Conservation (phyloP, 2,329 filamentous ascomycete species). For the Graphiopsis chlorocephala region DNA sequence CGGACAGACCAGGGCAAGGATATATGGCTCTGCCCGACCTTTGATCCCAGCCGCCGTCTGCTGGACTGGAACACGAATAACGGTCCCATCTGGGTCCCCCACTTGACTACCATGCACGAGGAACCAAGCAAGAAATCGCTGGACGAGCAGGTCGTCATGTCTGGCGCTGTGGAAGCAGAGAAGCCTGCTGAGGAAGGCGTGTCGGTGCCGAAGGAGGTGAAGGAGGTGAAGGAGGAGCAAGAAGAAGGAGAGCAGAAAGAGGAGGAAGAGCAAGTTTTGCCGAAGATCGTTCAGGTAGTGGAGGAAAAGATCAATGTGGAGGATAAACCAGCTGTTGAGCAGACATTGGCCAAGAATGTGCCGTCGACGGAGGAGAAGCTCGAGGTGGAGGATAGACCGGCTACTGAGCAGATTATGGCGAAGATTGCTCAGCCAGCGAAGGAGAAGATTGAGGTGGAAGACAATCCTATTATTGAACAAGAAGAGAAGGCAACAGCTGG, state of each 20-base stretch:
- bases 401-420: background rate
- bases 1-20: conserved; percentile 13
- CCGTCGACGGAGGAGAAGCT: background rate
- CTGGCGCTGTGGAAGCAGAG: background rate
- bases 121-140: background rate
- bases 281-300: background rate
- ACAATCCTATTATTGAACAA: background rate
- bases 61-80: conserved; percentile 6
- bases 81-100: background rate
- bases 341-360: background rate
- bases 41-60: conserved; percentile 1
- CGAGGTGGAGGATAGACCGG: background rate
- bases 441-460: background rate
- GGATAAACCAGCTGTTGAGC: background rate
- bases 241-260: background rate
- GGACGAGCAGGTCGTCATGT: conserved; percentile 5
- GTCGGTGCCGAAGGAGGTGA: background rate
- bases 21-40: conserved; percentile 11
- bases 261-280: background rate
- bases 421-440: background rate
- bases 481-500: background rate
- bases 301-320: background rate
- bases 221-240: background rate
- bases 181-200: background rate
- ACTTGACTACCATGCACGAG: conserved; percentile 4